A percentile compares a stretch with the other conserved stretches of the same genome.
Conservation (phyloP, 2,329 filamentous ascomycete species). For the Claviceps pazoutovae region DNA sequence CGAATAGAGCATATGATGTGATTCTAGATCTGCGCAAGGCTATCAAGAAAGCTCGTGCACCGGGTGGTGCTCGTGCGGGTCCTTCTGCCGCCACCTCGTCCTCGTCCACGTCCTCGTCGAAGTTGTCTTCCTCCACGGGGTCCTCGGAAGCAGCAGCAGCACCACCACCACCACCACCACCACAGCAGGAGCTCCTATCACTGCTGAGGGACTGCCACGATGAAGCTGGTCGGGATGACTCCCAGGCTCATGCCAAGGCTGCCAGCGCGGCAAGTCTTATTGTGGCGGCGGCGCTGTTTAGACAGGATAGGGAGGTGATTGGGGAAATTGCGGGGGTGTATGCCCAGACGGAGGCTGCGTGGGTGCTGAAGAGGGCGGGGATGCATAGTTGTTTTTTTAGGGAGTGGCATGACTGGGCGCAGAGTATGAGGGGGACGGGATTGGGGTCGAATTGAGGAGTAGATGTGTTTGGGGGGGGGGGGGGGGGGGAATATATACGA, state of each 20-base stretch:
- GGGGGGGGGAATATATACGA: background rate
- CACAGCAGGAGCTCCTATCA: constrained; percentile 32
- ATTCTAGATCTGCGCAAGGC: constrained; percentile 59
- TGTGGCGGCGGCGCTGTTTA: constrained; percentile 47
- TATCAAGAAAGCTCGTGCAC: constrained; percentile 39
- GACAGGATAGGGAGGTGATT: constrained; percentile 36
- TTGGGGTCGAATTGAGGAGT: background rate
- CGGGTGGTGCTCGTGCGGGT: constrained; percentile 1
- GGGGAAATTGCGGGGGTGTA: constrained; percentile 50
- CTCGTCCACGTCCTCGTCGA: too few relatives aligned
- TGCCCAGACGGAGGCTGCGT: constrained; percentile 40
- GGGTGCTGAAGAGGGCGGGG: constrained; percentile 43
- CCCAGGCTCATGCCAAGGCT: constrained; percentile 58
- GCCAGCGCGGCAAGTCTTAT: constrained; percentile 62
- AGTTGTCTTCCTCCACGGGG: background rate
- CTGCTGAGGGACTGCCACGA: constrained; percentile 55
- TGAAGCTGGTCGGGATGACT: constrained; percentile 47
- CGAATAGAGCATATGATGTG: constrained; percentile 57
- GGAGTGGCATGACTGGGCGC: constrained; percentile 64
- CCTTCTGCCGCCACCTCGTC: too few relatives aligned
- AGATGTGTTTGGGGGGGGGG: background rate
- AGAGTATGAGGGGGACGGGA: constrained; percentile 25
- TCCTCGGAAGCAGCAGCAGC: background rate
- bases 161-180: background rate
- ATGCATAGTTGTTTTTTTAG: constrained; percentile 53